A percentile compares a stretch with the other conserved stretches of the same genome.
Conservation (phyloP, 1,284 basidiomycete species). For the Chalciporus sp. region DNA sequence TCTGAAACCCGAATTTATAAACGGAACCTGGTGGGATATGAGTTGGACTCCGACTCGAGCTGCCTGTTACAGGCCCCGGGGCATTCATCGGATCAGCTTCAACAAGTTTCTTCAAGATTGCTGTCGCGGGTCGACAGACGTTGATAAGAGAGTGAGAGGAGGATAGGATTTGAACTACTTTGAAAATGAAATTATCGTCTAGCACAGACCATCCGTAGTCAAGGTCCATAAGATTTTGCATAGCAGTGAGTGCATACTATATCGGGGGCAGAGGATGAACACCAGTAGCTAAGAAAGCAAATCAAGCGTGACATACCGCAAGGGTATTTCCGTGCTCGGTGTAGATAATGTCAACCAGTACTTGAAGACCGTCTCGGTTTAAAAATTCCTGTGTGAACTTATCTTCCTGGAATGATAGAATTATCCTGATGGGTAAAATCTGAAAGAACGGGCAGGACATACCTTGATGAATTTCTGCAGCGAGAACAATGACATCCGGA, state of each 20-base stretch:
- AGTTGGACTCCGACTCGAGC: constrained; percentile 62
- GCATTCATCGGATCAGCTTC: constrained; percentile 75
- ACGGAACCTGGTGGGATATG: constrained; percentile 62
- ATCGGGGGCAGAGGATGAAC: constrained; percentile 9
- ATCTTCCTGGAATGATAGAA: constrained; percentile 62
- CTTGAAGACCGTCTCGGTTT: constrained; percentile 71
- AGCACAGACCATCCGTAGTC: constrained; percentile 81
- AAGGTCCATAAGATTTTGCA: constrained; percentile 86
- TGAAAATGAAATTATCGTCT: constrained; percentile 71
- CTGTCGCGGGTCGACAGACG: constrained; percentile 95
- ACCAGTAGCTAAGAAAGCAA: constrained; percentile 10
- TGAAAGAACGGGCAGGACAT: background rate
- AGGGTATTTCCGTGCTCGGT: constrained; percentile 81
- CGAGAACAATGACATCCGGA: constrained; percentile 75
- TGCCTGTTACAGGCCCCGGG: constrained; percentile 55
- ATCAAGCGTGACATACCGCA: constrained; percentile 54
- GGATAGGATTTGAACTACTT: constrained; percentile 81
- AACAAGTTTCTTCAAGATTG: constrained; percentile 86
- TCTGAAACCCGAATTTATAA: constrained; percentile 80
- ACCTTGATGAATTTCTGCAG: constrained; percentile 84
- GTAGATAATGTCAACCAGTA: constrained; percentile 77
- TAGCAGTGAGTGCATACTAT: constrained; percentile 81
- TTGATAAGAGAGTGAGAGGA: constrained; percentile 83
- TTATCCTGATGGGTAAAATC: background rate
- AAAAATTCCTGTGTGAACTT: constrained; percentile 89